A percentile compares a stretch with the other conserved stretches of the same genome.
phyloP scores from a whole-genome alignment of 306 rosid species.

The Pyrus bretschneideri region DNA sequence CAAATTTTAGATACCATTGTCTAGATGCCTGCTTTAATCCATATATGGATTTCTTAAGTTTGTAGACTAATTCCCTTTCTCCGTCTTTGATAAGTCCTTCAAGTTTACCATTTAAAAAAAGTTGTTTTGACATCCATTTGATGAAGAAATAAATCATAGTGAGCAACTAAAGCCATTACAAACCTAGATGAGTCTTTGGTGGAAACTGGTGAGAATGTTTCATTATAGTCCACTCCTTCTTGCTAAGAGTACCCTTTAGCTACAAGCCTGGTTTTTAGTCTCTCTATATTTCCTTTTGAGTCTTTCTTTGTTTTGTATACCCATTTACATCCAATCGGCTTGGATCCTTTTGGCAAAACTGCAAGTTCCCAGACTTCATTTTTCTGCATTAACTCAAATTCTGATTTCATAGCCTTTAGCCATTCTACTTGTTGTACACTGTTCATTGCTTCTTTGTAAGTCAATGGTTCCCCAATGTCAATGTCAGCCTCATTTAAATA shows the following conservation, averaged over 20 bases:
- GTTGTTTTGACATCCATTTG: too few species aligned
- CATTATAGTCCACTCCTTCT: too few species aligned
- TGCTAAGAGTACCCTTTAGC: neutral
- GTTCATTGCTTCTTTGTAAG: neutral
- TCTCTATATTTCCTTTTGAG: too few species aligned
- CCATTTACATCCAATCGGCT: neutral
- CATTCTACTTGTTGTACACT: neutral
- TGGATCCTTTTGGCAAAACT: neutral
- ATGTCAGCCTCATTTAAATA: neutral
- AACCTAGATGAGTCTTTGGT: too few species aligned
- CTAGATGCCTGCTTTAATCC: neutral
- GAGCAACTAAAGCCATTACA: too few species aligned
- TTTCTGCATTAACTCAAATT: neutral
- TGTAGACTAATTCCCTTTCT: neutral
- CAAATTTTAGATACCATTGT: neutral
- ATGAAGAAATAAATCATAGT: too few species aligned
- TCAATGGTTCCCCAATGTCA: neutral
- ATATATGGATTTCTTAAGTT: neutral
- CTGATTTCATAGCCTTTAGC: neutral
- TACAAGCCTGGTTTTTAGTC: neutral
- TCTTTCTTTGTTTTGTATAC: neutral
- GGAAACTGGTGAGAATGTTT: neutral
- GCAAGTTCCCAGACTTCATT: neutral
- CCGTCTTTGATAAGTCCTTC: neutral
- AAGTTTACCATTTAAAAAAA: neutral